Evolutionary conservation across 108 stramenopile genomes (phyloP), one percentile per base, ranked within the genome.

Genomic region (Cylindrotheca closterium): DNA sequence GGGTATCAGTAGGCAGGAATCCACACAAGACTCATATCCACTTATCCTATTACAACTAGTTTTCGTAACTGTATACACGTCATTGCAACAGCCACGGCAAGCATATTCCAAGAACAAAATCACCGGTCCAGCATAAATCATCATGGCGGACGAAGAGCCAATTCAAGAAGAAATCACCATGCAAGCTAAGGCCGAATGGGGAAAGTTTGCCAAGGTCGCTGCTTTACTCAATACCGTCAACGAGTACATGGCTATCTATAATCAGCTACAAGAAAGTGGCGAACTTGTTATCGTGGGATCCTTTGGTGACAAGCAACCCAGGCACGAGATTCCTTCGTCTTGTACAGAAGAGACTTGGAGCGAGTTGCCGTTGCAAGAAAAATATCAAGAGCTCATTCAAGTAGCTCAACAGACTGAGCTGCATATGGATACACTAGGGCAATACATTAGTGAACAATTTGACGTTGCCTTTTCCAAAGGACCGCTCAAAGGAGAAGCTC

Each of bases 211-310:
- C 5, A 5, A 19, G n/a, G 51, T 51, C 5, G 51, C 5, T 7
- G 51, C 5, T 7, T 51, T 51, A n/a, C 51, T 51, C 7, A 10
- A 23, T n/a, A 22, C 51, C 7, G 51, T 51, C 21, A 51, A 51
- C 23, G 51, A 51, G 51, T 51, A 51, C 51, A 51, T 51, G 51
- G 8, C 51, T 22, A 51, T 51, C n/a, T 51, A 51, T 19, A 19
- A n/a, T n/a, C 51, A n/a, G 5, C 23, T 51, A n/a, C 7, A 51
- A 51, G 51, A 51, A n/a, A 19, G n/a, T 19, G 51, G 19, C 21
- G 23, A 51, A 23, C 7, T 51, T 5, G 19, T 51, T n/a, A 51
- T 23, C 7, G 51, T 51, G 21, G 51, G 51, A 22, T 22, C n/a
- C n/a, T 51, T 7, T 7, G 51, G 51, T 7, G 51, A 51, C 7